phyloP scores from a whole-genome alignment of 2,329 filamentous ascomycete genomes.

The Dothiorella sarmentorum region DNA sequence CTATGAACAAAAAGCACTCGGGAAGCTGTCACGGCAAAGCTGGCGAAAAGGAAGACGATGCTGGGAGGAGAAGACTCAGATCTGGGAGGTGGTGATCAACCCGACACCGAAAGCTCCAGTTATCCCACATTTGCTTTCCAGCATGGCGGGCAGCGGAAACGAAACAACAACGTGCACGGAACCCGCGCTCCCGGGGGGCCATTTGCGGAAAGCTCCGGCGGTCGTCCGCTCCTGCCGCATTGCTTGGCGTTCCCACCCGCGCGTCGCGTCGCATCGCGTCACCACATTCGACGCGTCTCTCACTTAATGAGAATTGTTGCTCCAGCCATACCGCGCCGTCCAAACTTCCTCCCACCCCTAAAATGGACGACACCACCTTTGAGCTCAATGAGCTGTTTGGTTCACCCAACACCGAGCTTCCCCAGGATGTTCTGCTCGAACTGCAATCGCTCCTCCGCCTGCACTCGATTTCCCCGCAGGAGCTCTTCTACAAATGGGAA shows the following conservation, averaged over 20 bases:
- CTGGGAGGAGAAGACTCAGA: neutral
- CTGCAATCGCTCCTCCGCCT: constrained; percentile 82
- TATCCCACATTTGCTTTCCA: neutral
- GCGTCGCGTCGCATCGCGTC: constrained; percentile 24
- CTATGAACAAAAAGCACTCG: neutral
- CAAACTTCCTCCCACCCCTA: constrained; percentile 5
- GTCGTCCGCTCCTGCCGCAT: neutral
- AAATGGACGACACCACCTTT: constrained; percentile 49
- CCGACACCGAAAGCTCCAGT: neutral
- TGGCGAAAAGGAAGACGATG: neutral
- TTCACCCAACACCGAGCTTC: constrained; percentile 55
- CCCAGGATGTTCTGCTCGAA: constrained; percentile 75
- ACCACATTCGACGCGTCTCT: neutral
- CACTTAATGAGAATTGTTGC: neutral
- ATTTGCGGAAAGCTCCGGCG: neutral
- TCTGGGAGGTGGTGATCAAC: neutral
- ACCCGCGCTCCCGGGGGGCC: neutral
- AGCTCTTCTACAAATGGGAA: constrained; percentile 98
- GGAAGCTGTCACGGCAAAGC: neutral
- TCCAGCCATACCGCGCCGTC: neutral
- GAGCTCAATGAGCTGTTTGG: constrained; percentile 59
- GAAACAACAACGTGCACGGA: neutral
- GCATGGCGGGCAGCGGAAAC: neutral
- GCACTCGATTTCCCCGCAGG: constrained; percentile 75
- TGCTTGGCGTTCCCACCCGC: constrained; percentile 5